phyloP scores from a whole-genome alignment of 2,329 filamentous ascomycete species.

The Penicillium glabrum region DNA sequence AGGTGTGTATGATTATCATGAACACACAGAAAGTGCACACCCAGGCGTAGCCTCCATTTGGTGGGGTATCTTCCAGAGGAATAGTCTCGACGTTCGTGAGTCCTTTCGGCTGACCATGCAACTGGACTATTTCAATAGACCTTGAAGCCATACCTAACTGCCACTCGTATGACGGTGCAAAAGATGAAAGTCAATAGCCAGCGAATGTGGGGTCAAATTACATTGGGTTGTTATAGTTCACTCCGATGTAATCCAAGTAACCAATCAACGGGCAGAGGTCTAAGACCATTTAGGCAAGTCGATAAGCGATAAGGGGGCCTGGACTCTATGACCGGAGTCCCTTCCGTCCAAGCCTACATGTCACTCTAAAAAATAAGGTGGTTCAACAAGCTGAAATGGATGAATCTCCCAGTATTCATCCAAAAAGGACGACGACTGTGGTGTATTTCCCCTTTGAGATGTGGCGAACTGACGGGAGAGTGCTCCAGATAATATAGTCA shows the following conservation, averaged over 20 bases:
- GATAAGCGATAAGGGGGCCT: neutral
- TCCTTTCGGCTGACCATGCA: neutral
- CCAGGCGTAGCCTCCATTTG: conserved; percentile 4
- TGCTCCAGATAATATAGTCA: too few relatives aligned
- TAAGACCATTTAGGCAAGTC: neutral
- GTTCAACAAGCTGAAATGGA: neutral
- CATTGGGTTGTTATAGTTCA: too few relatives aligned
- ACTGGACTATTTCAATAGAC: neutral
- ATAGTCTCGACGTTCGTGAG: neutral
- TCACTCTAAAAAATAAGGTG: neutral
- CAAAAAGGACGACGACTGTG: too few relatives aligned
- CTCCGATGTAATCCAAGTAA: neutral
- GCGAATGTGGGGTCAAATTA: too few relatives aligned
- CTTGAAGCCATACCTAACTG: neutral
- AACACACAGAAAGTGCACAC: neutral
- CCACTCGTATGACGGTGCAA: neutral
- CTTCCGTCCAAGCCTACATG: too few relatives aligned
- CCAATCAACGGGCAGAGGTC: neutral
- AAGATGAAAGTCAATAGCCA: neutral
- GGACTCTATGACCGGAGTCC: too few relatives aligned
- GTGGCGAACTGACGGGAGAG: too few relatives aligned
- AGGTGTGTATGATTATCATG: conserved; percentile 2
- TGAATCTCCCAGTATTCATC: too few relatives aligned
- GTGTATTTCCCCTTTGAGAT: too few relatives aligned
- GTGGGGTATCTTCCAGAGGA: neutral